A percentile compares a stretch with the other conserved stretches of the same genome.
Conservation (phyloP, 768 basidiomycete species). For the Kwoniella dendrophila region DNA sequence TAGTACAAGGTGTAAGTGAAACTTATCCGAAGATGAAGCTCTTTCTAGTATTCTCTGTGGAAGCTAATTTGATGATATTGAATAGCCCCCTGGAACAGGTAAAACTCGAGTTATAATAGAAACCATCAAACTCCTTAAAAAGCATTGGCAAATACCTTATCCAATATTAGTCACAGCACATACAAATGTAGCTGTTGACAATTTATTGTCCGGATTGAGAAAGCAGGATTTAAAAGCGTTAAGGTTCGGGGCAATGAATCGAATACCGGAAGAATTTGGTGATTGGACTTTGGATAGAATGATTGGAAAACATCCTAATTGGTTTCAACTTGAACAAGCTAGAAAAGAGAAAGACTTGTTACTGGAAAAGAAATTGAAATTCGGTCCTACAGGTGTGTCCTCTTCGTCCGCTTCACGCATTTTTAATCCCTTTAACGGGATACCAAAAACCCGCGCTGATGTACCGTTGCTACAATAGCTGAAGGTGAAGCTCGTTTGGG, state of each 20-base stretch:
- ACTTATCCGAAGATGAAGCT: background rate
- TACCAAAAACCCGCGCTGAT: background rate
- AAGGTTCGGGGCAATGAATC: constrained; percentile 70
- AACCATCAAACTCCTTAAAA: constrained; percentile 76
- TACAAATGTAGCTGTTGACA: constrained; percentile 91
- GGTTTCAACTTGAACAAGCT: constrained; percentile 7
- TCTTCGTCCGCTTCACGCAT: no score
- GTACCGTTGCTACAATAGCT: background rate
- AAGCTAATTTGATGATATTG: constrained; percentile 21
- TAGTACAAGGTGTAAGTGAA: constrained; percentile 79
- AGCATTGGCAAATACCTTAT: constrained; percentile 76
- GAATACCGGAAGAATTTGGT: constrained; percentile 64
- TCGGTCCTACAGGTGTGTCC: no score
- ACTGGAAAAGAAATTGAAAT: constrained; percentile 4
- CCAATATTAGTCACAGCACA: constrained; percentile 91
- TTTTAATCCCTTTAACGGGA: no score
- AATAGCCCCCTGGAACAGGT: constrained; percentile 62
- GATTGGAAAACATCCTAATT: constrained; percentile 64
- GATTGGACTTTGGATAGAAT: constrained; percentile 68
- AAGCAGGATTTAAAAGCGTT: constrained; percentile 67
- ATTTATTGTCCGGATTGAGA: constrained; percentile 75
- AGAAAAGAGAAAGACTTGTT: constrained; percentile 16
- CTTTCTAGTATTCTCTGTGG: background rate
- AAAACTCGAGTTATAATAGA: constrained; percentile 93
- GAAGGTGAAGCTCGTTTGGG: constrained; percentile 8